phyloP scores from a whole-genome alignment of 345 rosid genomes.

The thale cress (Arabidopsis thaliana) region DNA sequence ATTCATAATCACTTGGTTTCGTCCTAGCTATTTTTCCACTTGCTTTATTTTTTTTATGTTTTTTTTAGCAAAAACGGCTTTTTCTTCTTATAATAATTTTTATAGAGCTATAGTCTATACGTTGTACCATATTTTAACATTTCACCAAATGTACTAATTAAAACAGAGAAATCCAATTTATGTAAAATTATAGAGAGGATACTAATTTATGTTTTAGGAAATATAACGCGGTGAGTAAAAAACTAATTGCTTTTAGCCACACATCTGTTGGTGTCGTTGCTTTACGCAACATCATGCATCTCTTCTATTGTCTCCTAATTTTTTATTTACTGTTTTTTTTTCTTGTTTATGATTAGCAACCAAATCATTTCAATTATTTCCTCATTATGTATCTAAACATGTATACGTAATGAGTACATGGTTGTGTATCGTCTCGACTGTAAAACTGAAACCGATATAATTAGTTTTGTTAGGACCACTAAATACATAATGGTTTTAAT shows the following conservation, averaged over 20 bases:
- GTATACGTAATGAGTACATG: background rate
- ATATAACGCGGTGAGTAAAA: constrained; percentile 40
- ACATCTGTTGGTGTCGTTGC: constrained; percentile 48
- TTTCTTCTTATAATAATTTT: too few relatives aligned
- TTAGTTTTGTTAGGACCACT: constrained; percentile 40
- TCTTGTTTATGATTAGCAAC: constrained; percentile 41
- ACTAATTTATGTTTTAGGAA: constrained; percentile 9
- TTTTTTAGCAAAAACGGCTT: too few relatives aligned
- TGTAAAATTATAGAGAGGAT: background rate
- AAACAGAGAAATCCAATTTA: too few relatives aligned
- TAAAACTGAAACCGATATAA: constrained; percentile 17
- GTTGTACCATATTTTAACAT: too few relatives aligned
- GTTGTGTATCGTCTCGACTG: constrained; percentile 11
- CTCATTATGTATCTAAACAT: constrained; percentile 25
- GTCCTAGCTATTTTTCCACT: too few relatives aligned
- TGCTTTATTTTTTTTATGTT: too few relatives aligned
- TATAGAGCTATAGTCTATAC: too few relatives aligned
- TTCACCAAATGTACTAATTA: too few relatives aligned
- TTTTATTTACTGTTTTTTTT: constrained; percentile 12
- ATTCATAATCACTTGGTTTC: too few relatives aligned
- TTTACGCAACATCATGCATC: constrained; percentile 51
- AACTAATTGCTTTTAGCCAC: constrained; percentile 37
- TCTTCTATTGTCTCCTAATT: constrained; percentile 20
- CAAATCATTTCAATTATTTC: constrained; percentile 40
- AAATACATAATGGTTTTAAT: constrained; percentile 23